Evolutionary conservation across 192 early-diverging fungal genomes (phyloP), one percentile per base, ranked within the genome.

Genomic region (Coemansia sp.): DNA sequence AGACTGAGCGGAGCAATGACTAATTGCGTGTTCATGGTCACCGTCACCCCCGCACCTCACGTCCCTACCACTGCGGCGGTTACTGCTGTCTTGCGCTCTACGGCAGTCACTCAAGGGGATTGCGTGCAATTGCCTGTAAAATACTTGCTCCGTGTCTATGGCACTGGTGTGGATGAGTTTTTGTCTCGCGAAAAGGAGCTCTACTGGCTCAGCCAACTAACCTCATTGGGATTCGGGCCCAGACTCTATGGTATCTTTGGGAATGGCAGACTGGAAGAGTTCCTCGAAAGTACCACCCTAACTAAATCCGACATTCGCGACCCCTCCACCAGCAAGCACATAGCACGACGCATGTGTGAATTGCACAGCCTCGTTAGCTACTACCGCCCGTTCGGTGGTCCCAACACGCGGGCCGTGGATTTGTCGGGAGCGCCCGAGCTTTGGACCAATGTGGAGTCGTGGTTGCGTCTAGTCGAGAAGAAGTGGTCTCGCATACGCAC

Each of bases 201-300:
- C 43, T 80, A 86, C 25, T 96, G 91, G 89, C 78, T 94, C 25
- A 62, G 74, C 52, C 85, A 89, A 47, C 71, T 96, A 21, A 89
- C 89, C 3, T 71, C 78, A 1, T 69, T 88, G 53, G 87, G 89
- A 0, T 84, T 93, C n/a, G 94, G 92, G 2, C 91, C 94, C 6
- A 78, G 72, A 2, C 64, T 96, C 36, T 76, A 91, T 10, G 90
- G 86, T 1, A 87, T 89, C 16, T 96, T 94, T 74, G 84, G 77
- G 14, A 96, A 96, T 70, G 94, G 94, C 33, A 82, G 94, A 8
- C 80, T 96, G 64, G 94, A 96, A 64, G 85, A 96, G 70, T 94
- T 86, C 52, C 77, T 96, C 1, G 87, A 91, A 41, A 90, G 89
- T 23, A 82, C 73, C 0, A 94, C 92, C 0, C 79, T 96, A 52